Percentiles rank a stretch among this genome's conserved stretches.
These are phyloP conservation scores for Emergomyces pasteurianus DNA, from an alignment of 2,329 filamentous ascomycete genomes.

Conservation along the genomic window DNA sequence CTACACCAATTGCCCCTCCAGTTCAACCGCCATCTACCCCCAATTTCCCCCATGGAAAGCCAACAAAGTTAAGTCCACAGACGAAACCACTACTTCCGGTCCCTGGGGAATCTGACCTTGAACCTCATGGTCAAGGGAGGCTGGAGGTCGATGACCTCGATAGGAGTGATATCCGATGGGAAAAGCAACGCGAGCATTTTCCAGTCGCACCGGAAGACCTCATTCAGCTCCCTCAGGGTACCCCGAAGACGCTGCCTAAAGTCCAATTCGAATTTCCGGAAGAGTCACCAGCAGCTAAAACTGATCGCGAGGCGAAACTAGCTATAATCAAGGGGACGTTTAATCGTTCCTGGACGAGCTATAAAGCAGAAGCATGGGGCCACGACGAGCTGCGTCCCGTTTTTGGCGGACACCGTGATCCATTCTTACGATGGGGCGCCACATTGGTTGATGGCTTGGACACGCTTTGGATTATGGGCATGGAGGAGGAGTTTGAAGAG, in stretches of 20 bases:
- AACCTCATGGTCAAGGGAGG: conserved; percentile 23
- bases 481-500: conserved; percentile 44
- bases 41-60: background rate
- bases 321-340: conserved; percentile 42
- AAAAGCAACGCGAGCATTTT: conserved; percentile 61
- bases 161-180: conserved; percentile 52
- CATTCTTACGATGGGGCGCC: conserved; percentile 53
- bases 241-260: conserved; percentile 15
- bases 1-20: background rate
- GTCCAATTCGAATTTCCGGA: conserved; percentile 19
- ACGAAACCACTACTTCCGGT: background rate
- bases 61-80: background rate
- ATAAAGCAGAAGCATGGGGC: conserved; percentile 52
- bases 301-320: conserved; percentile 28
- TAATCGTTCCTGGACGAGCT: conserved; percentile 46
- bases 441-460: conserved; percentile 51
- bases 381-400: conserved; percentile 52
- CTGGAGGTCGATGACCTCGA: conserved; percentile 19
- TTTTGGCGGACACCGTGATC: conserved; percentile 40
- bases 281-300: conserved; percentile 18
- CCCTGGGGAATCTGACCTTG: conserved; percentile 15
- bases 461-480: conserved; percentile 51
- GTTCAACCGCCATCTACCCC: background rate
- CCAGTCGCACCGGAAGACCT: conserved; percentile 60
- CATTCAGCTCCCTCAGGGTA: conserved; percentile 47